Conservation (phyloP, 352 stramenopile genomes). For the Globisporangium nodosum region DNA sequence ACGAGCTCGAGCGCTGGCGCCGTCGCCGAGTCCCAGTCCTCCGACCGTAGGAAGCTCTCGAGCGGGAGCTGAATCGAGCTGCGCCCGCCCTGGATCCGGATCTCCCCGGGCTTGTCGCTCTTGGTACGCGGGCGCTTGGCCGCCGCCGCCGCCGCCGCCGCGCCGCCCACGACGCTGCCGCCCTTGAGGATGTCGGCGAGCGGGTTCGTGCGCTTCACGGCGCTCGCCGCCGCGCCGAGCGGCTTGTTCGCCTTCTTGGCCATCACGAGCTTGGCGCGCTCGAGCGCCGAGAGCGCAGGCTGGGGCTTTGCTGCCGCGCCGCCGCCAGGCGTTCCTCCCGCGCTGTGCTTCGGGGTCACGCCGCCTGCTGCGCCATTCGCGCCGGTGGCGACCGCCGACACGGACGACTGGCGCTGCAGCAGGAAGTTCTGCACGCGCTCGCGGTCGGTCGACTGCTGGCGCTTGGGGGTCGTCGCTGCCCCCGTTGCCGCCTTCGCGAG, state of each 20-base stretch:
- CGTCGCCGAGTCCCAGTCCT: conserved; percentile 78
- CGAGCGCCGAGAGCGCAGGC: conserved; percentile 48
- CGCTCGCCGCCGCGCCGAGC: conserved; percentile 4
- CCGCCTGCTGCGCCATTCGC: neutral
- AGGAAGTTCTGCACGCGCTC: conserved; percentile 65
- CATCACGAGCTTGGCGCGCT: conserved; percentile 75
- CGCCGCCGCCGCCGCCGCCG: conserved; percentile 21
- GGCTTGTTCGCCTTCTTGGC: conserved; percentile 42
- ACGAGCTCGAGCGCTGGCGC: conserved; percentile 53
- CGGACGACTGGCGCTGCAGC: conserved; percentile 35
- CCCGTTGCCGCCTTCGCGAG: conserved; percentile 5
- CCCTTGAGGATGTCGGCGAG: conserved; percentile 74
- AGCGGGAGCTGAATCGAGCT: conserved; percentile 72
- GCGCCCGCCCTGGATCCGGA: conserved; percentile 66
- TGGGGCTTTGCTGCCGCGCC: conserved; percentile 11
- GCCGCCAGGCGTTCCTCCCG: neutral
- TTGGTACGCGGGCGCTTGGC: conserved; percentile 63
- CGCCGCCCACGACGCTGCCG: conserved; percentile 55
- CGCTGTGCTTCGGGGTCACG: conserved; percentile 1
- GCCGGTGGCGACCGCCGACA: neutral
- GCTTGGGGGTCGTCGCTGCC: conserved; percentile 36
- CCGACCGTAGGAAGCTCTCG: conserved; percentile 66
- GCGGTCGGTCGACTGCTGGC: conserved; percentile 41
- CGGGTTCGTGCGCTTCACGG: conserved; percentile 70
- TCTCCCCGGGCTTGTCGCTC: conserved; percentile 72